phyloP scores from a whole-genome alignment of 768 basidiomycete species.

The Aureoboletus auriporus region DNA sequence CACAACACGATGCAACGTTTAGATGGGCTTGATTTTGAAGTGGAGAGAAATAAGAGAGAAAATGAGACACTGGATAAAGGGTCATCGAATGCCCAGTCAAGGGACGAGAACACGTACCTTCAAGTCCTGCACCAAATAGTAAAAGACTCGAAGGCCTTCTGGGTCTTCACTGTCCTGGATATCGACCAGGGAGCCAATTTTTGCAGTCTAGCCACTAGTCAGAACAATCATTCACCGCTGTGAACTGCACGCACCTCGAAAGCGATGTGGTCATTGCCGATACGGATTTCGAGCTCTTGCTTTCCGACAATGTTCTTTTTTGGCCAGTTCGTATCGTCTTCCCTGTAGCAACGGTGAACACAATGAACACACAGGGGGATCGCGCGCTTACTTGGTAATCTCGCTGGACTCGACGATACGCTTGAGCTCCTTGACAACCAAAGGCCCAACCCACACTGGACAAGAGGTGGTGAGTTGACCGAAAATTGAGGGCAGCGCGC shows the following conservation, averaged over 20 bases:
- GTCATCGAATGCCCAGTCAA: constrained; percentile 1
- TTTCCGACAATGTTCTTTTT: constrained; percentile 99
- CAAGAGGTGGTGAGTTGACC: neutral
- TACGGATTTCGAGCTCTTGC: constrained; percentile 93
- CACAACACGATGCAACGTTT: constrained; percentile 22
- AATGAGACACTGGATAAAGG: constrained; percentile 74
- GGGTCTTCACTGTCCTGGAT: constrained; percentile 97
- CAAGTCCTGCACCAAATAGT: constrained; percentile 97
- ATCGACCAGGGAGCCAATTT: constrained; percentile 95
- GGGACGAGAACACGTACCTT: constrained; percentile 51
- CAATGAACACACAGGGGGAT: neutral
- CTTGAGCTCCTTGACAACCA: constrained; percentile 93
- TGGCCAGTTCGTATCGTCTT: constrained; percentile 98
- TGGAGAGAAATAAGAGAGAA: constrained; percentile 98
- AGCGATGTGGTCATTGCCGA: constrained; percentile 93
- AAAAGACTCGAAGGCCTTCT: constrained; percentile 95
- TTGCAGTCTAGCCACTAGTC: constrained; percentile 71
- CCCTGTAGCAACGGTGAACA: constrained; percentile 47
- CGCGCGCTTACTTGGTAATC: constrained; percentile 71
- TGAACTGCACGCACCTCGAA: constrained; percentile 68
- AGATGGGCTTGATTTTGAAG: constrained; percentile 99
- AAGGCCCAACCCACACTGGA: constrained; percentile 90
- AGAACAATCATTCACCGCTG: neutral
- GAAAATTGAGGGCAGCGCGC: neutral
- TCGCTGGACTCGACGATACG: constrained; percentile 90